Evolutionary conservation across 139 green algal species (phyloP), one percentile per base, ranked within the genome.

Genomic region (Picocystis salinarum): DNA sequence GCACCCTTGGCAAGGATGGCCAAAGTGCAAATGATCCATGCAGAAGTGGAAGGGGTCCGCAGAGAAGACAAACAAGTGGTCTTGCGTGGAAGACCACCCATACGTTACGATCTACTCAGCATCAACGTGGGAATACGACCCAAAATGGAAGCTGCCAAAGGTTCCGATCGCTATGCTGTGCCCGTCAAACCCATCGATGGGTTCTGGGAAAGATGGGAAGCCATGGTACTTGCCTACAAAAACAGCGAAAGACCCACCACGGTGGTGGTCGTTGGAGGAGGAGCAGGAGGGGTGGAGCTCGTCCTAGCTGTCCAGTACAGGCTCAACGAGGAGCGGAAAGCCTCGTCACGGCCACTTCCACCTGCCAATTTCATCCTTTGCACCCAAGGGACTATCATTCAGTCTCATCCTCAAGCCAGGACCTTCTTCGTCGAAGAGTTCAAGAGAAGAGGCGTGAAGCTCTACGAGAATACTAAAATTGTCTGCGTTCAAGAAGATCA

Each of bases 81-180:
- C 20, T 68, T 87, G 19, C 23, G 29, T 2, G 54, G 30, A 2
- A 57, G 80, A 1, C 82, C 78, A 0, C 27, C 66, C 0, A 23
- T 93, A 1, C 25, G 23, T 4, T 96, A 93, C 52, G 86, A 96
- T 54, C 68, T 80, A 6, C 63, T 95, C 4, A 90, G 78, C 0
- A 62, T 97, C 3, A 69, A 96, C 54, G 64, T 91, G 5, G 86
- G 86, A 46, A 92, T 92, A 56, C 88, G 73, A 1, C 85, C 84
- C 3, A 65, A 56, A 2, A 33, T 36, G 3, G 44, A 37, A 2
- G 42, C 15, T 1, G 58, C 89, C 4, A 66, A 67, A 0, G 85
- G 85, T 0, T 76, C 74, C 0, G 33, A 42, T 1, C 22, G 70
- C 42, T 49, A 79, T 57, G 66, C 74, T 27, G 83, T 61, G 4